Evolutionary conservation across 805 yeast species (phyloP).

Genomic region (Starmerella powellii): DNA sequence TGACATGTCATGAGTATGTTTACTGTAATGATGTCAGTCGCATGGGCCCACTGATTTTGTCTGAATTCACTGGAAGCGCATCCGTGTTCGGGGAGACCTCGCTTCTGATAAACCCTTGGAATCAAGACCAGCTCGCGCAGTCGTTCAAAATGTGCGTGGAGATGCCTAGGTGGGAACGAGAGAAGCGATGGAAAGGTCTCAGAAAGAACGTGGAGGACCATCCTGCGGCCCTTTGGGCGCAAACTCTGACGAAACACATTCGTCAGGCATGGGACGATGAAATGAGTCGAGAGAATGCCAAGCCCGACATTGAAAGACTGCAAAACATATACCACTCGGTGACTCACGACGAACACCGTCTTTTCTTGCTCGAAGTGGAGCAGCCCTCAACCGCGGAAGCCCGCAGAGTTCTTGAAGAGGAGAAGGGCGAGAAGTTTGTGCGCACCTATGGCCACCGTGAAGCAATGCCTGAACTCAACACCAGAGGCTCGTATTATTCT

Average conservation of each 20-base stretch:
- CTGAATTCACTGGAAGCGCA: slow-evolving; percentile 94
- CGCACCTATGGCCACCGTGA: neutral
- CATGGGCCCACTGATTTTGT: slow-evolving; percentile 63
- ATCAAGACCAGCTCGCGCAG: slow-evolving; percentile 51
- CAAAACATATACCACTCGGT: slow-evolving; percentile 10
- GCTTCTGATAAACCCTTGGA: slow-evolving; percentile 88
- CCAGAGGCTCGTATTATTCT: slow-evolving; percentile 17
- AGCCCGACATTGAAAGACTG: slow-evolving; percentile 15
- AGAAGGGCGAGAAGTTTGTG: neutral
- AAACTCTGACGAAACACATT: slow-evolving; percentile 42
- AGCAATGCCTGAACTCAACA: neutral
- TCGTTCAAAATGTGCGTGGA: slow-evolving; percentile 52
- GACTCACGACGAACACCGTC: slow-evolving; percentile 7
- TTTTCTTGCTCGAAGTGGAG: slow-evolving; percentile 19
- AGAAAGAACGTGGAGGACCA: slow-evolving; percentile 47
- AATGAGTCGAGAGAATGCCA: slow-evolving; percentile 27
- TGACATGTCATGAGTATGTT: slow-evolving; percentile 89
- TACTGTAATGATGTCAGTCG: slow-evolving; percentile 44
- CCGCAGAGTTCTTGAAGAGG: slow-evolving; percentile 1
- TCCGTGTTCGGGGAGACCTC: slow-evolving; percentile 53
- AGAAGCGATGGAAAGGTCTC: slow-evolving; percentile 49
- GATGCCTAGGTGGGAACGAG: slow-evolving; percentile 49
- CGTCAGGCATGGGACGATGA: slow-evolving; percentile 41
- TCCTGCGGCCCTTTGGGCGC: slow-evolving; percentile 69
- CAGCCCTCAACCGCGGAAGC: slow-evolving; percentile 14